These are phyloP conservation scores for Dendrothele bispora DNA, from an alignment of 768 basidiomycete species.

Conservation along the genomic window DNA sequence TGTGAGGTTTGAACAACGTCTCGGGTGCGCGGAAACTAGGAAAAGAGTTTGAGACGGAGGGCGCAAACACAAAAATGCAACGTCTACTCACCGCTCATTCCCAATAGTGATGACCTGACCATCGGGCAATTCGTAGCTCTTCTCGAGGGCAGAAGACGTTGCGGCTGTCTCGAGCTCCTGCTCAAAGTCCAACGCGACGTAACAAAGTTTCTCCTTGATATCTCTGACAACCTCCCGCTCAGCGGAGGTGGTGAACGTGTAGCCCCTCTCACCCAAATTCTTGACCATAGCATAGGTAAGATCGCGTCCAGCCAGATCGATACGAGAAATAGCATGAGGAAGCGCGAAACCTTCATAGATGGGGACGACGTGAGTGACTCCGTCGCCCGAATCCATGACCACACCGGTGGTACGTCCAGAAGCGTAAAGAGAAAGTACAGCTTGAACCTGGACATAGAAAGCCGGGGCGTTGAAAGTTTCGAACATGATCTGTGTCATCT, in stretches of 20 bases:
- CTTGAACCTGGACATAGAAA: conserved; percentile 75
- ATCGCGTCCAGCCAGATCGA: conserved; percentile 93
- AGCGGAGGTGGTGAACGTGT: conserved; percentile 71
- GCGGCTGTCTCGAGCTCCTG: conserved; percentile 74
- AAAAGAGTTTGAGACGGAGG: neutral
- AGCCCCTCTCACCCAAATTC: conserved; percentile 64
- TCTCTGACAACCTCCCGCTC: conserved; percentile 75
- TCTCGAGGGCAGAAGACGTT: conserved; percentile 67
- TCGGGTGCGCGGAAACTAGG: conserved; percentile 60
- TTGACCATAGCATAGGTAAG: conserved; percentile 76
- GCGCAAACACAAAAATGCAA: neutral
- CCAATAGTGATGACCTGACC: conserved; percentile 77
- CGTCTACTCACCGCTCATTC: conserved; percentile 48
- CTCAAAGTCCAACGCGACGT: conserved; percentile 77
- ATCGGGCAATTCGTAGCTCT: conserved; percentile 71
- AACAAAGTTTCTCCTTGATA: conserved; percentile 79
- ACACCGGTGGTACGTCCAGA: conserved; percentile 95
- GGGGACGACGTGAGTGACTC: conserved; percentile 94
- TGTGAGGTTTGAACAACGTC: conserved; percentile 69
- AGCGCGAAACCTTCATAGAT: conserved; percentile 95
- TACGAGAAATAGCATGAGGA: conserved; percentile 89
- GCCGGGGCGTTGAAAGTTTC: conserved; percentile 74
- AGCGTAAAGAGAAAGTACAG: conserved; percentile 74
- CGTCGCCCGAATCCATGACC: conserved; percentile 95
- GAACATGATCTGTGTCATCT: conserved; percentile 75